These are phyloP conservation scores for Erodium moschatum DNA, from an alignment of 441 rosid species.

Conservation along the genomic window DNA sequence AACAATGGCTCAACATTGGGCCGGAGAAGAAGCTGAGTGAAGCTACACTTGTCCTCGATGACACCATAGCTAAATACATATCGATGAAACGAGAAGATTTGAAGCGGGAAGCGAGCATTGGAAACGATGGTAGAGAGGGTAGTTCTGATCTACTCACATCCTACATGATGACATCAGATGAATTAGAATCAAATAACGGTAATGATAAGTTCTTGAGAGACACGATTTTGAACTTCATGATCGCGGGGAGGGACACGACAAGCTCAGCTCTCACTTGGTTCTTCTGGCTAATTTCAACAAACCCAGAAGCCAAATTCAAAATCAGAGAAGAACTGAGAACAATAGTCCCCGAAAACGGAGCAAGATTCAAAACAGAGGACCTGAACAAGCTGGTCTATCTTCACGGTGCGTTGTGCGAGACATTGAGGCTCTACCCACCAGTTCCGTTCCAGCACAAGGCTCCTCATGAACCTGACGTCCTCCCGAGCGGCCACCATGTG, in stretches of 20 bases:
- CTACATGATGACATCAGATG: slow-evolving; percentile 13
- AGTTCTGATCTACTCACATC: slow-evolving; percentile 12
- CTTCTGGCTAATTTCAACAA: slow-evolving; percentile 21
- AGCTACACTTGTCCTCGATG: background rate
- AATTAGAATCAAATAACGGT: background rate
- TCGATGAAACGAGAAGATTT: background rate
- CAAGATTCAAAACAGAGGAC: slow-evolving; percentile 6
- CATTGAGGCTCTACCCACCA: slow-evolving; percentile 29
- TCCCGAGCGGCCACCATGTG: slow-evolving; percentile 58
- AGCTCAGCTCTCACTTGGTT: slow-evolving; percentile 21
- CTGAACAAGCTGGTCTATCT: slow-evolving; percentile 39
- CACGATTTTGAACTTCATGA: slow-evolving; percentile 17
- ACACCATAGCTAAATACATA: background rate
- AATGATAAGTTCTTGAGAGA: slow-evolving; percentile 21
- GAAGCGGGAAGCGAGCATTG: background rate
- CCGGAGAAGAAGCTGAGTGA: slow-evolving; percentile 6
- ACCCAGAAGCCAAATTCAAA: slow-evolving; percentile 15
- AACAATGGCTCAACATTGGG: slow-evolving; percentile 5
- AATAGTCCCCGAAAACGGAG: background rate
- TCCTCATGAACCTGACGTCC: slow-evolving; percentile 33
- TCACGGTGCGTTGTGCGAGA: slow-evolving; percentile 35
- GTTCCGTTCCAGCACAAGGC: slow-evolving; percentile 44
- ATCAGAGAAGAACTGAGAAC: slow-evolving; percentile 26
- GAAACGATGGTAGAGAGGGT: background rate
- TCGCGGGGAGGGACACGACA: slow-evolving; percentile 20